Base-by-base conservation (phyloP, 306 rosid genomes). In the Sphenostylis stenocarpa region DNA sequence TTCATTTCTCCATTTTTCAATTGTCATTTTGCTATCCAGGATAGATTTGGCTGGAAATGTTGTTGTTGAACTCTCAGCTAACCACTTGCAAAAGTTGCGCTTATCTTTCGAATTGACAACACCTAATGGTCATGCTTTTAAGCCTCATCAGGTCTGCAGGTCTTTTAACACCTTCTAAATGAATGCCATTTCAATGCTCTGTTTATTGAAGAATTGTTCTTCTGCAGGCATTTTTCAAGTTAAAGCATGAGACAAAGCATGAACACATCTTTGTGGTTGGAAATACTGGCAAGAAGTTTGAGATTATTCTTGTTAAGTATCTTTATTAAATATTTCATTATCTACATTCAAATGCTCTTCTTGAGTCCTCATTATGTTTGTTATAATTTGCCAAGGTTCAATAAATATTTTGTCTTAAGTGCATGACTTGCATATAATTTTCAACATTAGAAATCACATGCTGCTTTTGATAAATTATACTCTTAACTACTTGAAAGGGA, bases 31-130 rank as follows among this genome's bases (percentile, higher is more conserved):
- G 39, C 52, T 75, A 57, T 83, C 60, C 92, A 96, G 99, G 85
- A 69, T 96, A 64, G 93, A 96, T 86, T 83, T 96, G 81, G 85
- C 88, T 81, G 94, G 96, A 73, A 87, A 84, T 67, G 86, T 73
- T 80, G 77, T 64, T 31, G 82, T 90, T 56, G 88, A 88, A 44
- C 80, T 93, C 81, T 87, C 97, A 39, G 98, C 99, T 48, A 96
- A 93, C 90, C 99, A 96, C 87, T 90, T 93, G 70, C 99, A 93
- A 84, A 96, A 93, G 84, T 77, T 93, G 84, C 91, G 90, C 23
- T 73, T 96, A 47, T 96, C 94, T 75, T 93, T 96, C 83, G 89
- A 85, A 69, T 84, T 96, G 85, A 79, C 90, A 79, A 87, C 92
- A 39, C 98, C 96, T 55, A 79, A 39, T 39, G 98, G 94, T 41